Evolutionary conservation across 164 flowering plant species (phyloP).

Genomic region (Saururus chinensis): DNA sequence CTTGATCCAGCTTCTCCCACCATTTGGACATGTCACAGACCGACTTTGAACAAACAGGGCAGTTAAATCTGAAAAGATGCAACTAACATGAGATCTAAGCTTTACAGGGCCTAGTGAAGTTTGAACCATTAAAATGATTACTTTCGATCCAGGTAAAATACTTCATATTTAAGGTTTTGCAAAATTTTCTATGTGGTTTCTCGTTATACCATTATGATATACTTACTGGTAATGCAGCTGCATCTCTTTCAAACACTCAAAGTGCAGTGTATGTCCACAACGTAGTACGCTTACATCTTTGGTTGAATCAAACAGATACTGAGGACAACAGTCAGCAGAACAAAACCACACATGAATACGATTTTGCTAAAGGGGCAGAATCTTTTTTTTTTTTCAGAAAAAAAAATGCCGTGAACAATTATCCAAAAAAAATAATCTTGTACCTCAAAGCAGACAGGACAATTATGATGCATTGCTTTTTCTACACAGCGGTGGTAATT

Average conservation of each 20-base stretch:
- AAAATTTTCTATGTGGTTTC: too few species aligned
- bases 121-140: too few species aligned
- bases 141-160: too few species aligned
- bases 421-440: neutral
- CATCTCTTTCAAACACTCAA: constrained; percentile 76
- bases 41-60: constrained; percentile 82
- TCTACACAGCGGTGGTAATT: constrained; percentile 67
- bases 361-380: neutral
- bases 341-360: neutral
- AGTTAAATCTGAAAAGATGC: constrained; percentile 45
- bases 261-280: constrained; percentile 82
- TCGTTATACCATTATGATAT: neutral
- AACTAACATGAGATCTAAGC: neutral
- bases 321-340: constrained; percentile 12
- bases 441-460: constrained; percentile 94
- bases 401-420: neutral
- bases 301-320: constrained; percentile 78
- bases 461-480: constrained; percentile 85
- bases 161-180: too few species aligned
- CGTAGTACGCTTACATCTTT: constrained; percentile 55
- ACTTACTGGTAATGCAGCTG: constrained; percentile 51
- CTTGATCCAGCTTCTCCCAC: constrained; percentile 65
- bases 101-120: neutral
- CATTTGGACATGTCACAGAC: constrained; percentile 59
- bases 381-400: too few species aligned